A percentile compares a stretch with the other conserved stretches of the same genome.
Conservation (phyloP, 352 stramenopile genomes). For the Phytophthora macrochlamydospora region DNA sequence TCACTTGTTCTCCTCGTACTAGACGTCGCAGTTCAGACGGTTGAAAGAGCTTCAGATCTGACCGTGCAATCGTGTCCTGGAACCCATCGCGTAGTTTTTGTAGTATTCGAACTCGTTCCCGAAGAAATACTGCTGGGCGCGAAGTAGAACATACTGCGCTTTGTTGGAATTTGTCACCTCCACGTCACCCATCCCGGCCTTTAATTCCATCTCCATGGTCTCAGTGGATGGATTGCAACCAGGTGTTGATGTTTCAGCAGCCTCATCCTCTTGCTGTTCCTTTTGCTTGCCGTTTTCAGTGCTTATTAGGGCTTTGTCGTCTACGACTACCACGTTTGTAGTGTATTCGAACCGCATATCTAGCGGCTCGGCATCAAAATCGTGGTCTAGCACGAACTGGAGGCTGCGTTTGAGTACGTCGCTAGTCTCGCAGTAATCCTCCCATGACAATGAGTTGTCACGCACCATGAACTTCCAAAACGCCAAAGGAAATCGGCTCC, state of each 20-base stretch:
- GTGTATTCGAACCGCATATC: slow-evolving; percentile 81
- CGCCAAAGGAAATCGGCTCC: slow-evolving; percentile 58
- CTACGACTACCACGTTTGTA: slow-evolving; percentile 43
- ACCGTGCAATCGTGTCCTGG: slow-evolving; percentile 50
- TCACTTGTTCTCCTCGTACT: slow-evolving; percentile 50
- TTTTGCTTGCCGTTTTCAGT: slow-evolving; percentile 13
- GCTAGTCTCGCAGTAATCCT: slow-evolving; percentile 64
- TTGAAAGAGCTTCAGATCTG: slow-evolving; percentile 67
- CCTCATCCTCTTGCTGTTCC: slow-evolving; percentile 9
- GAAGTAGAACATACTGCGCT: slow-evolving; percentile 57
- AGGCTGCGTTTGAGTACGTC: slow-evolving; percentile 66
- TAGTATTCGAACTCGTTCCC: slow-evolving; percentile 59
- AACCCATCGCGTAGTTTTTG: slow-evolving; percentile 66
- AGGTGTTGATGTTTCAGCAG: no score
- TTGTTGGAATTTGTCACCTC: slow-evolving; percentile 80
- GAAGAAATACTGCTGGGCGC: slow-evolving; percentile 71
- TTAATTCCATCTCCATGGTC: slow-evolving; percentile 71
- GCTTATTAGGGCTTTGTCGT: slow-evolving; percentile 16
- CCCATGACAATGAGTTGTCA: slow-evolving; percentile 51
- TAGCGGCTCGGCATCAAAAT: slow-evolving; percentile 58
- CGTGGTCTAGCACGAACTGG: slow-evolving; percentile 66
- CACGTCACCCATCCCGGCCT: slow-evolving; percentile 30
- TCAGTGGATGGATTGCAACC: neutral
- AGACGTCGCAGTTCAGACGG: slow-evolving; percentile 57
- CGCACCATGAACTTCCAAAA: slow-evolving; percentile 76